These are phyloP conservation scores for Flagelloscypha sp. DNA, from an alignment of 768 basidiomycete species.

Conservation along the genomic window DNA sequence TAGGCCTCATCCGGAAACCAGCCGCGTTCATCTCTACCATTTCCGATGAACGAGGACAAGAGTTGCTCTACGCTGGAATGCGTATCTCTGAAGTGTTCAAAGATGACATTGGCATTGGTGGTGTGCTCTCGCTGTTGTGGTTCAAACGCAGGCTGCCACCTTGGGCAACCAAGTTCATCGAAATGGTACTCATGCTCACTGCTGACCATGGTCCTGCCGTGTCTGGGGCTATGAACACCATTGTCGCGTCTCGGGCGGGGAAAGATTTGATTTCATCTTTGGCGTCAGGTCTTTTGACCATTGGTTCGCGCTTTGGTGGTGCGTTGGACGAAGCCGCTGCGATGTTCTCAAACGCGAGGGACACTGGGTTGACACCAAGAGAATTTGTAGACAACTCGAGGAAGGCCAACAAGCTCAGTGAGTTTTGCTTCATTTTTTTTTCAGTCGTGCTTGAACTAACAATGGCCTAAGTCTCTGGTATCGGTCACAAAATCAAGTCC, in stretches of 20 bases:
- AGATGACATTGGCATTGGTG: constrained; percentile 93
- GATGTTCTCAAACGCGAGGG: constrained; percentile 91
- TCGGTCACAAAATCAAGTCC: constrained; percentile 99
- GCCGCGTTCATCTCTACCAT: constrained; percentile 99
- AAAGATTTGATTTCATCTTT: constrained; percentile 97
- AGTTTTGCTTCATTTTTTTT: constrained; percentile 21
- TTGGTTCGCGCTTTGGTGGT: constrained; percentile 97
- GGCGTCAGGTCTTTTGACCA: constrained; percentile 92
- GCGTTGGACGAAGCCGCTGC: constrained; percentile 94
- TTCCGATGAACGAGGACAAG: constrained; percentile 98
- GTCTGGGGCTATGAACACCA: constrained; percentile 99
- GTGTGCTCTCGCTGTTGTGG: constrained; percentile 94
- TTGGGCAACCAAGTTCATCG: constrained; percentile 97
- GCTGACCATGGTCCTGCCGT: constrained; percentile 98
- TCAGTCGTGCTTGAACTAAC: constrained; percentile 3
- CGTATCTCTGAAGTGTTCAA: constrained; percentile 98
- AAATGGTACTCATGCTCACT: constrained; percentile 99
- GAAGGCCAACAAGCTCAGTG: constrained; percentile 90
- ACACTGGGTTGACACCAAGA: constrained; percentile 90
- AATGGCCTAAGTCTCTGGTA: constrained; percentile 68
- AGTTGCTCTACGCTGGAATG: constrained; percentile 98
- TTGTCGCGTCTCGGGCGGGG: constrained; percentile 97
- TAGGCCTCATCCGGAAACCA: constrained; percentile 96
- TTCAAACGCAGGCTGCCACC: constrained; percentile 89
- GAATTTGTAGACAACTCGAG: constrained; percentile 94